phyloP scores from a whole-genome alignment of 306 rosid genomes.

The Begonia loranthoides region DNA sequence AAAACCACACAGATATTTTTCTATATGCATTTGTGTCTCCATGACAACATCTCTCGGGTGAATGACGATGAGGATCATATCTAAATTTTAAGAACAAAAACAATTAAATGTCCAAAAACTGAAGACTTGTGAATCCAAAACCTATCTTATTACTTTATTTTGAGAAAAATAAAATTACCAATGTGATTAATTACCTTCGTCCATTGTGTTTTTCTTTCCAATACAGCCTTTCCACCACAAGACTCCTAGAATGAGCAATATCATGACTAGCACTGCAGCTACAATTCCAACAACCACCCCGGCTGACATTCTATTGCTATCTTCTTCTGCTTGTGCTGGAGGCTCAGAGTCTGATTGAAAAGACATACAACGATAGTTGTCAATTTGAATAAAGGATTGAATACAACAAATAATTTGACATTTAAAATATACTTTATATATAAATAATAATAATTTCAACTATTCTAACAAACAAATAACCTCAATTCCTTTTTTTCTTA shows the following conservation, averaged over 20 bases:
- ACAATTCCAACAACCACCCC: constrained; percentile 20
- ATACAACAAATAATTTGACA: too few species aligned
- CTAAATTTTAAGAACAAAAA: too few species aligned
- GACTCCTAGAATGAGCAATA: constrained; percentile 12
- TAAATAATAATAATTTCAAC: too few species aligned
- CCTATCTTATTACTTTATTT: too few species aligned
- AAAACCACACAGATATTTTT: neutral
- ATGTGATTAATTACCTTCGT: constrained; percentile 18
- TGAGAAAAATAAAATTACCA: too few species aligned
- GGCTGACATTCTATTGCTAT: constrained; percentile 8
- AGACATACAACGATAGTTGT: constrained; percentile 2
- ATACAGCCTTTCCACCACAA: constrained; percentile 21
- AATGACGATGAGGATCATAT: neutral
- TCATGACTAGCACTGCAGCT: constrained; percentile 9
- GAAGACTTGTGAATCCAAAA: too few species aligned
- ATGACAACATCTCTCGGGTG: neutral
- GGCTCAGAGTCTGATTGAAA: constrained; percentile 14
- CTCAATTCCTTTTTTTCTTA: too few species aligned
- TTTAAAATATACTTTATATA: too few species aligned
- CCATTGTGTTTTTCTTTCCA: constrained; percentile 8
- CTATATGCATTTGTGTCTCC: neutral
- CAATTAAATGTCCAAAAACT: too few species aligned
- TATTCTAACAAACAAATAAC: too few species aligned
- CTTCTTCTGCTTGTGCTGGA: constrained; percentile 8
- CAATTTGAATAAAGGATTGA: too few species aligned